Conservation (phyloP, 2,329 filamentous ascomycete genomes). For the Aspergillus oerlinghausenensis region DNA sequence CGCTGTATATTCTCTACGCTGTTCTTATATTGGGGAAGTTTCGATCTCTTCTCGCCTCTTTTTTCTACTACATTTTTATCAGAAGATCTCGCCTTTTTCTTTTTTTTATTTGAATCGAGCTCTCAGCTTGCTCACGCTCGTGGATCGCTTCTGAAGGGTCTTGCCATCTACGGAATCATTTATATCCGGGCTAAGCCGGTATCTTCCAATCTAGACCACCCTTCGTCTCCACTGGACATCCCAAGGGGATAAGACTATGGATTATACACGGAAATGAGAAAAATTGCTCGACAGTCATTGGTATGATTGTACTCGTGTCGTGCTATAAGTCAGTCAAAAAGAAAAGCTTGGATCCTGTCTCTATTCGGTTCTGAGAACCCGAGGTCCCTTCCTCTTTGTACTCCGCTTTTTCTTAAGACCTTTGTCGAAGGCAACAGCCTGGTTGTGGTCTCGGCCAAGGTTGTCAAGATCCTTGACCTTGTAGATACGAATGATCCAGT, state of each 20-base stretch:
- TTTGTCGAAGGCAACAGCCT: slow-evolving; percentile 50
- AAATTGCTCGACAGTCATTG: background rate
- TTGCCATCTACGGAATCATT: background rate
- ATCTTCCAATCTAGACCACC: background rate
- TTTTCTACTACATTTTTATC: background rate
- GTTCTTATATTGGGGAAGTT: background rate
- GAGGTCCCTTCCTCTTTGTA: slow-evolving; percentile 40
- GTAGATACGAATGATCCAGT: slow-evolving; percentile 99
- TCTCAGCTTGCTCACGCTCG: too few relatives aligned
- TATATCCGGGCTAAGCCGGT: background rate
- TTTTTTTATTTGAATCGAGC: too few relatives aligned
- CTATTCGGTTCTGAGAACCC: slow-evolving; percentile 43
- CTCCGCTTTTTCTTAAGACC: slow-evolving; percentile 51
- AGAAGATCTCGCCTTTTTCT: background rate
- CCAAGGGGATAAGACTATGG: background rate
- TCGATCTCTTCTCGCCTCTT: background rate
- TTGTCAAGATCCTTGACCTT: slow-evolving; percentile 99
- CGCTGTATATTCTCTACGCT: background rate
- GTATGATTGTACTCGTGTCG: slow-evolving; percentile 3
- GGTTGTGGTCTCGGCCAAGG: slow-evolving; percentile 79
- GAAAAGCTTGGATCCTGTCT: slow-evolving; percentile 4
- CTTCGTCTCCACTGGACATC: background rate
- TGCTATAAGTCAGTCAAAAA: slow-evolving; percentile 8
- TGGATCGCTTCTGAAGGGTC: background rate
- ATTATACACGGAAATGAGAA: background rate